Percentiles rank a stretch among this genome's conserved stretches.
Evolutionary conservation across 805 yeast species (phyloP).

Genomic region (Saturnispora zaruensis): DNA sequence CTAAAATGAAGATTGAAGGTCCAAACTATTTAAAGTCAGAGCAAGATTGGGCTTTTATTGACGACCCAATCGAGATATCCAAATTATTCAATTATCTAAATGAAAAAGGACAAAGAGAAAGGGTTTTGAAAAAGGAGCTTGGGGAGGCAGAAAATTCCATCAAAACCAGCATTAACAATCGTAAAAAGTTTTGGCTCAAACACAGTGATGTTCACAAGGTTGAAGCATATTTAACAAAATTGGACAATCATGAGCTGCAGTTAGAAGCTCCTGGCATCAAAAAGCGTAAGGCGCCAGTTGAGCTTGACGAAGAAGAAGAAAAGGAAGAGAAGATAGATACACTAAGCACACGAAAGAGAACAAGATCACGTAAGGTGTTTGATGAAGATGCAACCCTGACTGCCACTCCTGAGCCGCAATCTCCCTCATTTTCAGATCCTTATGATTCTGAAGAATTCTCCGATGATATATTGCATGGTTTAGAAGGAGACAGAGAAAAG

Average conservation of each 20-base stretch:
- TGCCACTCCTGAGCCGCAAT: slow-evolving; percentile 8
- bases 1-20: slow-evolving; percentile 33
- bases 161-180: slow-evolving; percentile 34
- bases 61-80: slow-evolving; percentile 49
- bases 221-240: slow-evolving; percentile 21
- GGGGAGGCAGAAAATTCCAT: slow-evolving; percentile 43
- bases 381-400: slow-evolving; percentile 15
- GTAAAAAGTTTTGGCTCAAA: slow-evolving; percentile 36
- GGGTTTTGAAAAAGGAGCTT: slow-evolving; percentile 55
- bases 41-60: slow-evolving; percentile 64
- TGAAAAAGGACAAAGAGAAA: slow-evolving; percentile 68
- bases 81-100: slow-evolving; percentile 57
- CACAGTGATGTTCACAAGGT: slow-evolving; percentile 8
- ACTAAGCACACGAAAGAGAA: slow-evolving; percentile 13
- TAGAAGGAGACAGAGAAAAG: slow-evolving; percentile 22
- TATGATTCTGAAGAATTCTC: slow-evolving; percentile 8
- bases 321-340: slow-evolving; percentile 11
- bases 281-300: slow-evolving; percentile 17
- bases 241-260: slow-evolving; percentile 30
- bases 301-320: slow-evolving; percentile 29
- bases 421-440: not conserved
- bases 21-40: slow-evolving; percentile 46
- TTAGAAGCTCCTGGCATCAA: slow-evolving; percentile 18
- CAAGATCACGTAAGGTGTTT: slow-evolving; percentile 2
- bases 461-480: slow-evolving; percentile 11